Percentiles rank a stretch among this genome's conserved stretches.
These are phyloP conservation scores for Cladosporium sp. DNA, from an alignment of 2,329 filamentous ascomycete species.

Conservation along the genomic window DNA sequence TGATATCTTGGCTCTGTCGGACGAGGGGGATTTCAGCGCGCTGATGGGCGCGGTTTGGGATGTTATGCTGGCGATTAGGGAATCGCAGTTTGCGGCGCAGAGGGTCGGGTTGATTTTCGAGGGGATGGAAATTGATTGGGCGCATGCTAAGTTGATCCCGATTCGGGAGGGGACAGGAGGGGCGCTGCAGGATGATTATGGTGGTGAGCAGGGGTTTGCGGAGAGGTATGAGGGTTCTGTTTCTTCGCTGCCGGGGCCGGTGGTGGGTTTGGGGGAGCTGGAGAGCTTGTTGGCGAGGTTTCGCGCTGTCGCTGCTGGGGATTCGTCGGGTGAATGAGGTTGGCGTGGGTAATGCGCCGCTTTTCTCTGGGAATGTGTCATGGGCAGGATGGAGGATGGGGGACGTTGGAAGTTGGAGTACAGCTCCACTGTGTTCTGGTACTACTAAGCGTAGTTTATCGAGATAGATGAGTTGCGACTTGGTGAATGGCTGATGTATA, in stretches of 20 bases:
- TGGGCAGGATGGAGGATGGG: too few relatives aligned
- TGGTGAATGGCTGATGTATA: too few relatives aligned
- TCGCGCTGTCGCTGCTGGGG: too few relatives aligned
- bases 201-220: slow-evolving; percentile 1
- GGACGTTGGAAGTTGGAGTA: too few relatives aligned
- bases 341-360: too few relatives aligned
- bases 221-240: slow-evolving; percentile 2
- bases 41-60: slow-evolving; percentile 3
- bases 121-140: slow-evolving; percentile 11
- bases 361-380: too few relatives aligned
- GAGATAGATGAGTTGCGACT: too few relatives aligned
- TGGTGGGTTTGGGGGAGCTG: slow-evolving; percentile 8
- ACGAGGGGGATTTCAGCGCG: not conserved
- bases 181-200: not conserved
- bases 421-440: too few relatives aligned
- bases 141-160: slow-evolving; percentile 7
- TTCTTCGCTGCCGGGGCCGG: slow-evolving; percentile 2
- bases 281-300: slow-evolving; percentile 1
- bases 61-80: not conserved
- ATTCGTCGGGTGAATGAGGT: too few relatives aligned
- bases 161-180: not conserved
- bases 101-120: slow-evolving; percentile 10
- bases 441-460: too few relatives aligned
- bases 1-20: not conserved
- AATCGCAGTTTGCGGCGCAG: not conserved